These are phyloP conservation scores for Cercospora citrullina DNA, from an alignment of 2,329 filamentous ascomycete species.

Conservation along the genomic window DNA sequence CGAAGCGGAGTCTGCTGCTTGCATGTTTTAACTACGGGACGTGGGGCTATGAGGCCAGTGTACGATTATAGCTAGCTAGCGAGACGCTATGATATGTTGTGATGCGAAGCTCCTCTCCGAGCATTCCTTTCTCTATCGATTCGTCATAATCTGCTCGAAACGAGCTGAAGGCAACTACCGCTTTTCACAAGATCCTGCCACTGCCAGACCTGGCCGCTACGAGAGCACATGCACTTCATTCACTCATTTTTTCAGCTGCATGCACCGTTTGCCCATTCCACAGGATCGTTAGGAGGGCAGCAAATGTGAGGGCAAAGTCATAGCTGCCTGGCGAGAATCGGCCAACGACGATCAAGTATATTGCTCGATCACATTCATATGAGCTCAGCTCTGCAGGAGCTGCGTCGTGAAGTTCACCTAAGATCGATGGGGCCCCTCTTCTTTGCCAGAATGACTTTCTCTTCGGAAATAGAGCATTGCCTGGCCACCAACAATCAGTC, in stretches of 20 bases:
- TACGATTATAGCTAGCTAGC: slow-evolving; percentile 14
- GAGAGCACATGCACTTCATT: background rate
- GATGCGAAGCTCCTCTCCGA: slow-evolving; percentile 8
- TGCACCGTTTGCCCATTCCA: background rate
- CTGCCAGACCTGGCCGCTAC: background rate
- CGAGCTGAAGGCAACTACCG: background rate
- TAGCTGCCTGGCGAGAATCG: background rate
- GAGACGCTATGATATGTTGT: slow-evolving; percentile 8
- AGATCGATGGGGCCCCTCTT: background rate
- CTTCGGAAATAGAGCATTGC: background rate
- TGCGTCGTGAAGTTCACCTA: background rate
- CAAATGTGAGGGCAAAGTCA: background rate
- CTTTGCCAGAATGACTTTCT: background rate
- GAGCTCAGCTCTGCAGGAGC: background rate
- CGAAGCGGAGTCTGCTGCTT: slow-evolving; percentile 3
- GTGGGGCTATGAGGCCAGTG: slow-evolving; percentile 13
- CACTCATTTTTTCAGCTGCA: background rate
- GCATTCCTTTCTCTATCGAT: background rate
- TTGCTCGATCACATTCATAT: background rate
- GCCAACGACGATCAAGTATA: background rate
- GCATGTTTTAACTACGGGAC: slow-evolving; percentile 2
- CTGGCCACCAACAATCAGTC: background rate
- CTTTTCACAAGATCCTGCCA: background rate
- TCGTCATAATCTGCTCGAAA: background rate
- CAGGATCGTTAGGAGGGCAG: background rate